Conservation (phyloP, 139 green algal genomes). For the Spirogloea muscicola region DNA sequence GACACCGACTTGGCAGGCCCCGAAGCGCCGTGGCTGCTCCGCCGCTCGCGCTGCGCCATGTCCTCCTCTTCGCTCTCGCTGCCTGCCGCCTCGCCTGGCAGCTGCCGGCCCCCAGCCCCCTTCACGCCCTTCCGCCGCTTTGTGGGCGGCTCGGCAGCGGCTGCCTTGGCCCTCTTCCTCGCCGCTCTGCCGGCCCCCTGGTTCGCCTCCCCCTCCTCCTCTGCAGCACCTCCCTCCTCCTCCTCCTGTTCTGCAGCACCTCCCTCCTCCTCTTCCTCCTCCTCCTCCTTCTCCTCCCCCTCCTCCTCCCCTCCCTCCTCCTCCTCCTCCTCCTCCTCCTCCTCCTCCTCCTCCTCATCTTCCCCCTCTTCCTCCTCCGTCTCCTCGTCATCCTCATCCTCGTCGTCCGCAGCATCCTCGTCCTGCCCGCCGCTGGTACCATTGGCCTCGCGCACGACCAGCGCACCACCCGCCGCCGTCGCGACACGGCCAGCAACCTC, state of each 20-base stretch:
- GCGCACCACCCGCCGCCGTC: too few species aligned
- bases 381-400: too few species aligned
- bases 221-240: slow-evolving; percentile 2
- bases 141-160: background rate
- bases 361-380: background rate
- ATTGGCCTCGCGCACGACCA: too few species aligned
- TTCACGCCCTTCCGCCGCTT: too few species aligned
- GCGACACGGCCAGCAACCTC: too few species aligned
- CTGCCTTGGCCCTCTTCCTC: background rate
- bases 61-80: background rate
- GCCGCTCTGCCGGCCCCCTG: background rate
- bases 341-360: background rate
- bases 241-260: too few species aligned
- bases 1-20: background rate
- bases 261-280: too few species aligned
- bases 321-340: slow-evolving; percentile 6
- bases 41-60: background rate
- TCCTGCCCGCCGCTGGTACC: too few species aligned
- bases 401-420: too few species aligned
- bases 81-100: background rate
- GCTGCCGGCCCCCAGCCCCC: background rate
- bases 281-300: slow-evolving; percentile 2
- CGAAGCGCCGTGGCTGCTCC: too few species aligned
- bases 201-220: background rate
- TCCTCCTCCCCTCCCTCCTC: background rate